These are phyloP conservation scores for Ogataea paradorogensis DNA, from an alignment of 805 yeast species.

Conservation along the genomic window DNA sequence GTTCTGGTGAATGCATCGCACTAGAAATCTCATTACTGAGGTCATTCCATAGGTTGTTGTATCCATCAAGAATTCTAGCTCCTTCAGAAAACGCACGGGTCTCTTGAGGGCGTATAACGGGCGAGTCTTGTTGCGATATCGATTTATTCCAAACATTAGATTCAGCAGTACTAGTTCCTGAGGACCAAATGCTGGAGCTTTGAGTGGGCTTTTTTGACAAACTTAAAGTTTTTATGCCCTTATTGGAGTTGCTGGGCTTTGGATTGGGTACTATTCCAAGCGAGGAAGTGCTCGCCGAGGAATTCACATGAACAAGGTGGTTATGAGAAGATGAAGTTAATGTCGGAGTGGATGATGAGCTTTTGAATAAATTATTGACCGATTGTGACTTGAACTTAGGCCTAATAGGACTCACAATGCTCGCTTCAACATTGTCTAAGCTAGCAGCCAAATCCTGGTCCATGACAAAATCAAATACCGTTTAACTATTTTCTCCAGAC, in stretches of 20 bases:
- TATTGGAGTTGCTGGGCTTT: constrained; percentile 8
- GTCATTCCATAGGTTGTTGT: constrained; percentile 20
- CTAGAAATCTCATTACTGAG: constrained; percentile 12
- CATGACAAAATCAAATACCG: constrained; percentile 8
- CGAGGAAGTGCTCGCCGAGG: constrained; percentile 3
- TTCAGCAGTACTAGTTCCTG: constrained; percentile 7
- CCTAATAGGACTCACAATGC: constrained; percentile 8
- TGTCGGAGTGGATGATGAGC: constrained; percentile 9
- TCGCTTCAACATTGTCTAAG: constrained; percentile 2
- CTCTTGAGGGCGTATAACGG: constrained; percentile 3
- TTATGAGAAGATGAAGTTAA: constrained; percentile 1
- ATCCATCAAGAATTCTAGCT: constrained; percentile 3
- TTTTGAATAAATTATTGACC: constrained; percentile 27
- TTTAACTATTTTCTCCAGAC: constrained; percentile 6
- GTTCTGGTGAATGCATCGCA: constrained; percentile 6
- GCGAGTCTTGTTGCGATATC: constrained; percentile 6
- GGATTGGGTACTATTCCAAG: constrained; percentile 1
- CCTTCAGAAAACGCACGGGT: constrained; percentile 8
- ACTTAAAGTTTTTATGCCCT: constrained; percentile 13
- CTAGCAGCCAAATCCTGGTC: constrained; percentile 9
- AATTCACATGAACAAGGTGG: constrained; percentile 3
- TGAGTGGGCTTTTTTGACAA: constrained; percentile 9
- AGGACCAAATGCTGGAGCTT: constrained; percentile 5
- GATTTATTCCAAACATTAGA: constrained; percentile 10
- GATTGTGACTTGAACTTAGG: constrained; percentile 30